Evolutionary conservation across 805 yeast species (phyloP), one percentile per base, ranked within the genome.

Genomic region (Isabelozyma heimii): DNA sequence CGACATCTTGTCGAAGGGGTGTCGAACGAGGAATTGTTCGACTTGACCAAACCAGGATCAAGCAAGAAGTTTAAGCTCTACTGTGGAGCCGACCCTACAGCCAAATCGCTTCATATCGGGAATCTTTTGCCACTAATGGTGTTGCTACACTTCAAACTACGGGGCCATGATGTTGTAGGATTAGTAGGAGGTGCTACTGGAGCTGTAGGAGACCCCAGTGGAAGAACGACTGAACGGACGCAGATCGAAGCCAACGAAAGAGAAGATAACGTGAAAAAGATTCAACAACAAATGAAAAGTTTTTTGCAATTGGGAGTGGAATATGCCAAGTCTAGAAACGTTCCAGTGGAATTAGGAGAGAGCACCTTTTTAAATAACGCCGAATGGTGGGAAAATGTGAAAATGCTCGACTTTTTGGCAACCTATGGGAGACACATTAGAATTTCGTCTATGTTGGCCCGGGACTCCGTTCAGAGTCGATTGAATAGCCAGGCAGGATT

Each of bases 51-150:
- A 26, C 60, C 64, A 10, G 53, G 47, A 2, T 37, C 60, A 6
- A 45, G 58, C 8, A 55, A 66, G 35, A 76, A 73, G 54, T 57
- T 87, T 10, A 83, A 84, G 8, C 66, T 90, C 7, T 92, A 92
- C 66, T 86, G 96, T 65, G 99, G 99, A 9, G 97, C 97, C 0
- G 99, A 94, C 62, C 99, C 99, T 1, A 85, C 97, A 0, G 98
- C 98, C 1, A 73, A 63, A 43, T 91, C 97, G 0, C 72, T 94
- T 13, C 99, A 94, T 68, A 68, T 94, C 55, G 99, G 99, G 2
- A 94, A 94, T 59, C 69, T 94, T 46, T 72, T 94, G 30, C 99
- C 99, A 0, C 67, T 94, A 53, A 82, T 94, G 85, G 81, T 89
- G 1, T 69, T 92, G 42, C 70, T 94, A 41, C 97, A 94, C 66